Evolutionary conservation across 2,329 filamentous ascomycete species (phyloP), one percentile per base, ranked within the genome.

Genomic region (Epichloe glyceriae): DNA sequence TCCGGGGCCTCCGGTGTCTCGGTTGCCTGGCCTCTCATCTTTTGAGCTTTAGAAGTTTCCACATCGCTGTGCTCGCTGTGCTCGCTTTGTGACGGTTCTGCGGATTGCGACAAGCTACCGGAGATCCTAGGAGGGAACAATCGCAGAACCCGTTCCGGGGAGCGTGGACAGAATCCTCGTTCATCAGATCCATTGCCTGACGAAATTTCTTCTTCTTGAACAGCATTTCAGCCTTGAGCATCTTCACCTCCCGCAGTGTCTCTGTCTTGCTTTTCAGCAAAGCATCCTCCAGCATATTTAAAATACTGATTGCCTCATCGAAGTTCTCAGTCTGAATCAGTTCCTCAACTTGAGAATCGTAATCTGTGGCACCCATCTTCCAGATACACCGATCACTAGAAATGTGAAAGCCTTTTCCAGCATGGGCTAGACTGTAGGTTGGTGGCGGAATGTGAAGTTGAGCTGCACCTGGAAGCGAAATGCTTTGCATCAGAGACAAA

Each of bases 291-390:
- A 98, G 78, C 82, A 96, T 89, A 46, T 79, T 76, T 6, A 97
- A 72, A 8, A 98, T 72, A 61, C 89, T 96, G 55, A 97, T 85
- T 0, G 91, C 91, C 67, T 98, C 94, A 59, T 98, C 91, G 50
- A 90, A 87, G 53, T 80, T 78, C 10, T 77, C 80, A 53, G 78
- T 79, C 19, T 82, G 77, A 1, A 95, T 81, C 26, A 98, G 75
- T 56, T 93, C 82, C 53, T 89, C 80, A 20, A 97, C 81, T 63
- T 98, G 93, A 2, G 83, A 82, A 64, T 95, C 88, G 62, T 98
- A 98, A 57, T 90, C 86, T 38, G 90, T 82, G 3, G 91, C 86
- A 55, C 83, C 87, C 93, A 98, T 97, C 59, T 93, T 85, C 93
- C 93, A 98, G 38, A 98, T 86, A 35, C 79, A 85, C 43, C 93